Evolutionary conservation across 352 stramenopile species (phyloP).

Genomic region (Globisporangium parvum): DNA sequence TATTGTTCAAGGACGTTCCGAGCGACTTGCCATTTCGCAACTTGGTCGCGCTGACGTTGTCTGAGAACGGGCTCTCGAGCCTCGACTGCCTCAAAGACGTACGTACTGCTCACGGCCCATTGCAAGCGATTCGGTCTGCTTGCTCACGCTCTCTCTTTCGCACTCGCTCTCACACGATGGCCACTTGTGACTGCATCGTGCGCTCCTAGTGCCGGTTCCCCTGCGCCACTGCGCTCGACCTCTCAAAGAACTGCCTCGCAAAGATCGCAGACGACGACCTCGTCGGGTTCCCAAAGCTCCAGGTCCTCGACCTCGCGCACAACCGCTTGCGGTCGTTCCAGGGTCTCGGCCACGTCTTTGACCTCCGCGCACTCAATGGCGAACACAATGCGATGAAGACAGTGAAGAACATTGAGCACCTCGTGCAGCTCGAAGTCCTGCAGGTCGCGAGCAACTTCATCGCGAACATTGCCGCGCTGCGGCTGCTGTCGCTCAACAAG

Average conservation of each 20-base stretch:
- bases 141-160: not conserved
- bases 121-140: not conserved
- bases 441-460: constrained; percentile 49
- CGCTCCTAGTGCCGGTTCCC: constrained; percentile 54
- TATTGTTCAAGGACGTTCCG: constrained; percentile 46
- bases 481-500: constrained; percentile 71
- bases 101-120: not conserved
- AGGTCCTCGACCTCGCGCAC: constrained; percentile 52
- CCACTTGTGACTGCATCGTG: not conserved
- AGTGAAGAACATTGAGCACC: constrained; percentile 74
- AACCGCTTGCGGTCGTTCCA: constrained; percentile 56
- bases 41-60: constrained; percentile 55
- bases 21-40: constrained; percentile 46
- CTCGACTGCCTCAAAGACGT: constrained; percentile 57
- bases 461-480: constrained; percentile 36
- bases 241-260: constrained; percentile 54
- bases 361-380: constrained; percentile 56
- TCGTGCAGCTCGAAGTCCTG: constrained; percentile 53
- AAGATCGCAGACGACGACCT: constrained; percentile 52
- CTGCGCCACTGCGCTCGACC: constrained; percentile 40
- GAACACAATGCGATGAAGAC: constrained; percentile 47
- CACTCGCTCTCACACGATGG: not conserved
- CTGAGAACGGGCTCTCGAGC: constrained; percentile 44
- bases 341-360: constrained; percentile 45
- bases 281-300: constrained; percentile 46